Evolutionary conservation across 345 rosid genomes (phyloP), one percentile per base, ranked within the genome.

Genomic region (Sisymbrium irio): DNA sequence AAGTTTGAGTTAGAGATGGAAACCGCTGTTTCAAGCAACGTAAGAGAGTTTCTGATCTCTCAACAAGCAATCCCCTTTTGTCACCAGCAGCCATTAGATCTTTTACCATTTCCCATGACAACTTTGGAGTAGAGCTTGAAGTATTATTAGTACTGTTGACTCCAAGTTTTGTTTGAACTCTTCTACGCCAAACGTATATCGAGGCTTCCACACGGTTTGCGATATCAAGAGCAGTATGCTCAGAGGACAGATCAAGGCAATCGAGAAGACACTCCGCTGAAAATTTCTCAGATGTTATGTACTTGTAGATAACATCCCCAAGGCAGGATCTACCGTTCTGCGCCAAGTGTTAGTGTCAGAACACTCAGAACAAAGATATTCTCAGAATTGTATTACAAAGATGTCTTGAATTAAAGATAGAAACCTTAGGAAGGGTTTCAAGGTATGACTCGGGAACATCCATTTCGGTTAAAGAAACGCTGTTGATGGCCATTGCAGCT

Each of bases 401-500:
- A 62, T 19, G 74, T 10, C 63, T 36, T 54, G 62, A 28, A 0
- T 10, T 37, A 30, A 22, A 58, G 14, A 58, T 50, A 3, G 1
- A 20, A 9, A 96, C 98, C 97, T 89, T 92, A 20, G 99, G 97
- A 51, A 96, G 97, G 17, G 93, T 37, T 61, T 90, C 99, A 72
- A 92, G 78, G 68, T 85, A 96, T 25, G 93, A 89, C 14, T 88
- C 90, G 0, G 99, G 99, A 66, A 96, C 85, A 73, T 96, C 98
- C 97, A 92, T 96, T 72, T 92, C 99, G 11, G 90, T 67, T 72
- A 92, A 62, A 18, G 91, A 35, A 63, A 78, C 66, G 44, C 83
- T 79, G 82, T 96, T 96, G 75, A 96, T 96, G 5, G 96, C 91
- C 96, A 96, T 85, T 56, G 90, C 97, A 46, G 99, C 99, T 83